Percentiles rank a stretch among this genome's conserved stretches.
phyloP scores from a whole-genome alignment of 768 basidiomycete species.

The Pisolithus orientalis region DNA sequence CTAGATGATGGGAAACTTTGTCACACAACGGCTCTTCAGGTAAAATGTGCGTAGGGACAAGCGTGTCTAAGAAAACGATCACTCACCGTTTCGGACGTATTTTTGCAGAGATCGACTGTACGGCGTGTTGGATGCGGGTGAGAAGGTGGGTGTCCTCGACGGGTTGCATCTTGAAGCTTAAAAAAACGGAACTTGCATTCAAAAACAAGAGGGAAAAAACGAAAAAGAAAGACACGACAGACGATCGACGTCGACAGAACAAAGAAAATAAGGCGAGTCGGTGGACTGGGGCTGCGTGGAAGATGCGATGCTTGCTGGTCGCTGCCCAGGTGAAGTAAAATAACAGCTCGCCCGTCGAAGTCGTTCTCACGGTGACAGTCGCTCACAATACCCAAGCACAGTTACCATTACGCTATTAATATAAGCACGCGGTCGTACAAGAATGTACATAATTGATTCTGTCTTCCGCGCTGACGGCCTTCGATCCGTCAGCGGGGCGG shows the following conservation, averaged over 20 bases:
- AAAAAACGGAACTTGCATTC: background rate
- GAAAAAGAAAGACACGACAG: background rate
- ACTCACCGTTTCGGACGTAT: conserved; percentile 16
- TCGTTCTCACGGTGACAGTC: too few species aligned
- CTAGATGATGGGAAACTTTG: conserved; percentile 3
- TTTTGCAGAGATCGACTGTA: conserved; percentile 15
- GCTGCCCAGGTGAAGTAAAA: too few species aligned
- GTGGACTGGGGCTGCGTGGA: too few species aligned
- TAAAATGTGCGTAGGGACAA: background rate
- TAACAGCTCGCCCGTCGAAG: too few species aligned
- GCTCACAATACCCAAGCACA: too few species aligned
- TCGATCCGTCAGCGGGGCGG: too few species aligned
- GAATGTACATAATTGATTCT: too few species aligned
- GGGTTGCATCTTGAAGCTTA: background rate
- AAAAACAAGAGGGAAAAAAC: background rate
- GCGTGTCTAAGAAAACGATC: background rate
- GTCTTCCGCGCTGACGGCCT: too few species aligned
- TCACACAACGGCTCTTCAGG: conserved; percentile 1
- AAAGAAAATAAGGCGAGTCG: background rate
- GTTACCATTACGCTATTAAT: too few species aligned
- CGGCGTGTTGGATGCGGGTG: conserved; percentile 10
- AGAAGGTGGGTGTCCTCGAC: conserved; percentile 8
- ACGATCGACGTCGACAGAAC: background rate
- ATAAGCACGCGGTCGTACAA: too few species aligned
- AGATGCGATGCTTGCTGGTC: too few species aligned